These are phyloP conservation scores for Ophiostoma montium DNA, from an alignment of 2,329 filamentous ascomycete genomes.

Conservation along the genomic window DNA sequence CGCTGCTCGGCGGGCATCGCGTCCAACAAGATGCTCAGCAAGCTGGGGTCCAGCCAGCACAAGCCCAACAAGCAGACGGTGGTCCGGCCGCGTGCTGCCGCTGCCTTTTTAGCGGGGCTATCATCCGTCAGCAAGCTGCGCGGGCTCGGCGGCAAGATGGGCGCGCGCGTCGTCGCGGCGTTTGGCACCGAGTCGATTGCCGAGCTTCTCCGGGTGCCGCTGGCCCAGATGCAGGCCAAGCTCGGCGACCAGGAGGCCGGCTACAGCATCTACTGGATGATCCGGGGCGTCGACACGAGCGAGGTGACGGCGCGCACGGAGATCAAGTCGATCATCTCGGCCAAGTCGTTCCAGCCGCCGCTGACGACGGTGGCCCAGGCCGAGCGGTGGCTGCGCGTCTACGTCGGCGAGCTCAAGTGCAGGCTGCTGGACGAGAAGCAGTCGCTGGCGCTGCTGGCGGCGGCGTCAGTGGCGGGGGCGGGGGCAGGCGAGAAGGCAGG, in stretches of 20 bases:
- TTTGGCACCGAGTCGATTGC: slow-evolving; percentile 71
- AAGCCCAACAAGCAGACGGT: slow-evolving; percentile 93
- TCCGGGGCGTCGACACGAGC: slow-evolving; percentile 73
- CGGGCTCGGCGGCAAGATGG: slow-evolving; percentile 88
- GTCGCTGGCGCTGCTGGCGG: slow-evolving; percentile 9
- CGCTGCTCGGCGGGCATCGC: slow-evolving; percentile 87
- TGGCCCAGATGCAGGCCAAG: slow-evolving; percentile 64
- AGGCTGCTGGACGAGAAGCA: slow-evolving; percentile 74
- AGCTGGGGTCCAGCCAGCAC: slow-evolving; percentile 78
- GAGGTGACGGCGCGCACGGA: slow-evolving; percentile 85
- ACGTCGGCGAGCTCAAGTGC: slow-evolving; percentile 79
- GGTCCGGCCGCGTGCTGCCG: slow-evolving; percentile 71
- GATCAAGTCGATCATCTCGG: slow-evolving; percentile 94
- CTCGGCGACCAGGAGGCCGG: slow-evolving; percentile 68
- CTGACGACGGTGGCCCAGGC: slow-evolving; percentile 71
- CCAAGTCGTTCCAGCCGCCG: slow-evolving; percentile 81
- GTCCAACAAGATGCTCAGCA: slow-evolving; percentile 84
- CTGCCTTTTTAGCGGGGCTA: slow-evolving; percentile 66
- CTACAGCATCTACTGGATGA: slow-evolving; percentile 68
- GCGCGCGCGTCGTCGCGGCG: slow-evolving; percentile 66
- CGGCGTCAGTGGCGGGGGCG: neutral
- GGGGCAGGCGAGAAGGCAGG: neutral
- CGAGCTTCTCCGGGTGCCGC: slow-evolving; percentile 56
- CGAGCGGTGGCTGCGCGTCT: slow-evolving; percentile 76
- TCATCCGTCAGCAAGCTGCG: slow-evolving; percentile 94